These are phyloP conservation scores for Clathrus columnatus DNA, from an alignment of 768 basidiomycete species.

Conservation along the genomic window DNA sequence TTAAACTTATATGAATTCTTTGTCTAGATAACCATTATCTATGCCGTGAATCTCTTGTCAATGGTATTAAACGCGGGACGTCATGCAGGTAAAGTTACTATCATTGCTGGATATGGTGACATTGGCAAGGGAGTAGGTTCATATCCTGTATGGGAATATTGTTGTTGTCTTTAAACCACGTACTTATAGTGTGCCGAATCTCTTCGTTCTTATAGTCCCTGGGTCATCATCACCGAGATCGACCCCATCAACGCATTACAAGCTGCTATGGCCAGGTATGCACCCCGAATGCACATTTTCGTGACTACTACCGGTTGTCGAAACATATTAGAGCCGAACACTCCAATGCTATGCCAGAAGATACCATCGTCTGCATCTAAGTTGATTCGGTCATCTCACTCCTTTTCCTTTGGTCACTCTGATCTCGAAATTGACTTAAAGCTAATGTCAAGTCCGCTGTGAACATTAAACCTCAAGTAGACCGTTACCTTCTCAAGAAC, in stretches of 20 bases:
- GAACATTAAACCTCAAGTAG: constrained; percentile 99
- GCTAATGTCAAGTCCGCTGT: constrained; percentile 69
- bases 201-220: constrained; percentile 92
- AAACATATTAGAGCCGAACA: constrained; percentile 93
- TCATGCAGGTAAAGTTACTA: constrained; percentile 99
- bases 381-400: too few species aligned
- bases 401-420: constrained; percentile 66
- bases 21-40: constrained; percentile 84
- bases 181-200: constrained; percentile 86
- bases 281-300: constrained; percentile 80
- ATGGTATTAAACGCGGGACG: constrained; percentile 99
- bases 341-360: constrained; percentile 92
- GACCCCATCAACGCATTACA: constrained; percentile 99
- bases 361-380: constrained; percentile 96
- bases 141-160: not conserved
- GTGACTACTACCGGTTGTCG: constrained; percentile 98
- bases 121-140: constrained; percentile 94
- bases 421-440: constrained; percentile 95
- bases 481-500: constrained; percentile 86
- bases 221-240: constrained; percentile 94
- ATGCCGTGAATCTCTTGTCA: constrained; percentile 98
- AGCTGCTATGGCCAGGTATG: constrained; percentile 99
- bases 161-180: constrained; percentile 6
- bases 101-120: constrained; percentile 98
- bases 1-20: not conserved